phyloP scores from a whole-genome alignment of 148 eudicot species.

The Cornus suecica region DNA sequence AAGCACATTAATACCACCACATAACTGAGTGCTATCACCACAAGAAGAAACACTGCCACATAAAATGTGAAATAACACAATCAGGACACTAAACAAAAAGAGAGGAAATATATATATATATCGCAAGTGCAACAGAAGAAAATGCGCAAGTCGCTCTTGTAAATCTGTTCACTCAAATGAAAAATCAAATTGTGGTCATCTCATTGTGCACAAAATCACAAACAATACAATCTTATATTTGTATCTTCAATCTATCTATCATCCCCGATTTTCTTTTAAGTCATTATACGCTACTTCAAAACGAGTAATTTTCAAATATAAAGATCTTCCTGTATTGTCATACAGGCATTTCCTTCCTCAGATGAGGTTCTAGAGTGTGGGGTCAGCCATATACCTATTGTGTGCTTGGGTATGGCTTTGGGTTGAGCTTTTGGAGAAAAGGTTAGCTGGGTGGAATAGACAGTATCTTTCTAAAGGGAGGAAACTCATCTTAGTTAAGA shows the following conservation, averaged over 20 bases:
- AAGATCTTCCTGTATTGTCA: too few species aligned
- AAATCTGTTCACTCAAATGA: neutral
- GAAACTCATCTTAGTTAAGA: too few species aligned
- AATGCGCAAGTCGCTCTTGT: neutral
- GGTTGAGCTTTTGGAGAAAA: too few species aligned
- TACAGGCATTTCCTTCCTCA: too few species aligned
- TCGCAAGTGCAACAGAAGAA: neutral
- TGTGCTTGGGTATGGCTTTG: too few species aligned
- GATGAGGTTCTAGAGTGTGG: too few species aligned
- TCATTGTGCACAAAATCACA: neutral
- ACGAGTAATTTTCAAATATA: too few species aligned
- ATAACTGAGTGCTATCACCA: slow-evolving; percentile 22
- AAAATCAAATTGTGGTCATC: neutral
- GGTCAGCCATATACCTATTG: too few species aligned
- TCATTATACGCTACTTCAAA: neutral
- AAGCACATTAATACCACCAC: slow-evolving; percentile 9
- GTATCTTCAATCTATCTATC: neutral
- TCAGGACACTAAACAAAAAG: neutral
- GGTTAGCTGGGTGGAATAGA: too few species aligned
- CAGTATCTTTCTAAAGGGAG: too few species aligned
- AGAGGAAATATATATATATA: neutral
- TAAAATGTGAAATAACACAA: neutral
- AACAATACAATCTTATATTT: neutral
- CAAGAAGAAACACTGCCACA: slow-evolving; percentile 27
- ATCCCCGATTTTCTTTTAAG: neutral